Base-by-base conservation (phyloP, 768 basidiomycete genomes). In the Leccinum barrowsii region DNA sequence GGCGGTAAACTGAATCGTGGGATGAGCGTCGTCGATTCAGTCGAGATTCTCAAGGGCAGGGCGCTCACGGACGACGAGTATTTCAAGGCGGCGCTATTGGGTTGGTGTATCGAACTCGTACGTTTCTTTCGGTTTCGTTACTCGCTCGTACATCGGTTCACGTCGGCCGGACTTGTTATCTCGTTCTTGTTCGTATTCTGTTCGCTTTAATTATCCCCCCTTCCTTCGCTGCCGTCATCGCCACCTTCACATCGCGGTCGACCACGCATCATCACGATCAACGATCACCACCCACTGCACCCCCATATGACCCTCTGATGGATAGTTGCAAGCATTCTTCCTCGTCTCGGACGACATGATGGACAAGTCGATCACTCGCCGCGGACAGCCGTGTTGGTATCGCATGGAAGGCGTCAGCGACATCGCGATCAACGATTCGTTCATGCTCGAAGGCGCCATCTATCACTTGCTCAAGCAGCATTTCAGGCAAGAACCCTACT, bases 371-470 rank as follows among this genome's bases (percentile, higher is more conserved):
- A 88, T 98, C 65, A 98, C 96, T 11, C 89, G 96, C 24, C 88
- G 96, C 10, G 87, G 89, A 4, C 95, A 97, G 74, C 90, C 94
- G 2, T 99, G 96, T 76, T 99, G 92, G 92, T 98, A 96, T 77
- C 82, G 78, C 50, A 72, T 84, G 42, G 78, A 80, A 56, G 77
- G 76, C 15, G 68, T 73, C 60, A 86, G 86, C 49, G 85, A 86
- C 75, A 85, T 97, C 62, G 94, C 96, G 5, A 89, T 98, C 77
- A 98, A 98, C 78, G 96, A 98, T 71, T 78, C 92, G 2, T 94
- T 97, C 82, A 92, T 98, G 90, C 87, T 98, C 73, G 93, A 94
- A 72, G 86, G 84, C 7, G 89, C 94, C 24, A 97, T 99, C 72
- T 99, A 95, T 78, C 83, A 82, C 67, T 81, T 99, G 48, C 78